These are phyloP conservation scores for Herpetomonas samuelpessoai DNA, from an alignment of 208 protist species.

Conservation along the genomic window DNA sequence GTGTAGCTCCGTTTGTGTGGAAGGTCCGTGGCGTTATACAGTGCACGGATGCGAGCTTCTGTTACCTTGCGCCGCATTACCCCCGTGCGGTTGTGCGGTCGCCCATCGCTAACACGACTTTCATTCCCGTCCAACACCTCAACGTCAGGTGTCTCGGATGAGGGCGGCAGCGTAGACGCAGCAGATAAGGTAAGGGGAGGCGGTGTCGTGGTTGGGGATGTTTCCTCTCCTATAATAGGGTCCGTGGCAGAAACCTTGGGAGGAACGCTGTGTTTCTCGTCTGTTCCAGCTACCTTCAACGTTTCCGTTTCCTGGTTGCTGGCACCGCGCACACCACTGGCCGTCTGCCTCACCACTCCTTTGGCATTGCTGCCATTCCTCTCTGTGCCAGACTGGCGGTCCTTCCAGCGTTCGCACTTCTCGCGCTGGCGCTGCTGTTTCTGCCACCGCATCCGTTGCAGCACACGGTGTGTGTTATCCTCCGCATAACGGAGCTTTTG, in stretches of 20 bases:
- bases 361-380: not conserved
- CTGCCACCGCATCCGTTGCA: constrained; percentile 23
- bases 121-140: not conserved
- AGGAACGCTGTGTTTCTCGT: no score
- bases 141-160: not conserved
- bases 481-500: constrained; percentile 43
- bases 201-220: no score
- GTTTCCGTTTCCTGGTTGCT: not conserved
- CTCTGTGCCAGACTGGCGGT: constrained; percentile 4
- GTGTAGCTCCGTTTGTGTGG: constrained; percentile 60
- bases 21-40: constrained; percentile 32
- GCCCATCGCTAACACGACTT: not conserved
- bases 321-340: not conserved
- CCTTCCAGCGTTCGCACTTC: not conserved
- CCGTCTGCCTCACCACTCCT: no score
- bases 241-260: no score
- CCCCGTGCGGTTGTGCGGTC: not conserved
- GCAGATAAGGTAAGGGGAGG: no score
- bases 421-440: constrained; percentile 1
- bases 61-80: constrained; percentile 55
- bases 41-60: constrained; percentile 29
- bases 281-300: no score
- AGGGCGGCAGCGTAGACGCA: no score
- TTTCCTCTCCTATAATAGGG: not conserved
- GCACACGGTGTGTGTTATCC: constrained; percentile 21